Base-by-base conservation (phyloP, 331 rosid species). In the Rhamnella rubrinervis region DNA sequence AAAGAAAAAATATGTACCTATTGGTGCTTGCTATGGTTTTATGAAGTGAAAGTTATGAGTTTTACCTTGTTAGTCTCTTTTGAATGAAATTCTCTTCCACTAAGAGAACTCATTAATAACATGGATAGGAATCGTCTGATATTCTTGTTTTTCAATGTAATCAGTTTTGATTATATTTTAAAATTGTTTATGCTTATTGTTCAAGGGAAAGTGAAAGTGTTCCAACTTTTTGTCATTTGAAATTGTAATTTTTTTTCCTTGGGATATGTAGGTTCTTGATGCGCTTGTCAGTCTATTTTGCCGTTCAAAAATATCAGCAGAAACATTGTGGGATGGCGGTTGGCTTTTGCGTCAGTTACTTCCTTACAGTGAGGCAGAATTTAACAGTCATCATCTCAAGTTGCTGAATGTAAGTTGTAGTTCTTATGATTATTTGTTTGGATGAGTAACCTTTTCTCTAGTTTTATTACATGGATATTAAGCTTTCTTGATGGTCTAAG, bases 271-370 rank as follows among this genome's bases (percentile, higher is more conserved):
- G 97, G 96, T 89, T 61, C 87, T 92, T 57, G 92, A 92, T 82
- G 88, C 92, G 52, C 83, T 92, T 81, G 96, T 89, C 68, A 84
- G 77, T 80, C 92, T 92, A 46, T 85, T 86, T 61, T 81, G 91
- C 76, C 92, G 95, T 68, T 82, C 92, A 62, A 89, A 81, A 72
- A 76, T 92, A 75, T 87, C 97, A 65, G 88, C 95, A 19, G 92
- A 87, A 75, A 81, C 88, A 67, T 75, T 89, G 73, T 92, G 97
- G 97, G 92, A 89, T 59, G 97, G 96, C 14, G 97, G 96, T 71
- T 92, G 97, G 97, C 97, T 92, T 85, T 79, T 92, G 83, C 87
- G 95, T 52, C 97, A 89, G 88, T 75, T 92, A 85, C 83, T 89
- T 73, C 92, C 97, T 61, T 82, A 87, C 67, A 83, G 89, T 7